A percentile compares a stretch with the other conserved stretches of the same genome.
Evolutionary conservation across 495 filamentous ascomycete genomes (phyloP).

Genomic region (Podospora pseudopauciseta): DNA sequence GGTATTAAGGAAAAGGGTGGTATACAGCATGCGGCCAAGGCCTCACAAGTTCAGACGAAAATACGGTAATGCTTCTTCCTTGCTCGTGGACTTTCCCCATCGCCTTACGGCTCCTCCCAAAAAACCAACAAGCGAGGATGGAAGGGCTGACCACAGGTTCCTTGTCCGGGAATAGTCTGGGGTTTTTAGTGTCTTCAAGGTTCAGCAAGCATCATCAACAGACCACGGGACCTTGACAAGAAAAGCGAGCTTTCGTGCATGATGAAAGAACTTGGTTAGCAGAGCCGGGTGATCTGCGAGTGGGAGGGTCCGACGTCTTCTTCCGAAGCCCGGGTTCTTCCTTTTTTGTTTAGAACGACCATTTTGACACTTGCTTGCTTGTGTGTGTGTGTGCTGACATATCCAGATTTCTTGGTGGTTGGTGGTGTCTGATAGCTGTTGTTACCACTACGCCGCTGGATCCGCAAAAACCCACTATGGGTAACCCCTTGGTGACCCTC

Average conservation of each 20-base stretch:
- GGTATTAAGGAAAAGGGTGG: too few relatives aligned
- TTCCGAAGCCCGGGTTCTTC: neutral
- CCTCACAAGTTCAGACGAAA: too few relatives aligned
- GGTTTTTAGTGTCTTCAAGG: neutral
- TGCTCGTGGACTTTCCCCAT: too few relatives aligned
- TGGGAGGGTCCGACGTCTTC: neutral
- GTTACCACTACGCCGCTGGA: neutral
- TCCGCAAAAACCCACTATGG: constrained; percentile 9
- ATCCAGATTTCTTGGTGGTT: neutral
- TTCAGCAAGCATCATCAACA: neutral
- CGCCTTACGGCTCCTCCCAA: too few relatives aligned
- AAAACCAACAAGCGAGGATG: neutral
- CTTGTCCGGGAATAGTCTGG: neutral
- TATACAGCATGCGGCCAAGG: too few relatives aligned
- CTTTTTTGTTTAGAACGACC: neutral
- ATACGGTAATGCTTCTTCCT: too few relatives aligned
- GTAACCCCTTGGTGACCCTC: constrained; percentile 31
- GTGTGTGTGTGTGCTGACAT: constrained; percentile 1
- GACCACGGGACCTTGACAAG: neutral
- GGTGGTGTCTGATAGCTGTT: neutral
- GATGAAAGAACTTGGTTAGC: neutral
- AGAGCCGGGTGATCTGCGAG: constrained; percentile 3
- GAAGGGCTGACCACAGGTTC: neutral
- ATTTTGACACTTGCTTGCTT: neutral
- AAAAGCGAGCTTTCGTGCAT: neutral